Evolutionary conservation across 2,329 filamentous ascomycete genomes (phyloP).

Genomic region (Ascocoryne sarcoides): DNA sequence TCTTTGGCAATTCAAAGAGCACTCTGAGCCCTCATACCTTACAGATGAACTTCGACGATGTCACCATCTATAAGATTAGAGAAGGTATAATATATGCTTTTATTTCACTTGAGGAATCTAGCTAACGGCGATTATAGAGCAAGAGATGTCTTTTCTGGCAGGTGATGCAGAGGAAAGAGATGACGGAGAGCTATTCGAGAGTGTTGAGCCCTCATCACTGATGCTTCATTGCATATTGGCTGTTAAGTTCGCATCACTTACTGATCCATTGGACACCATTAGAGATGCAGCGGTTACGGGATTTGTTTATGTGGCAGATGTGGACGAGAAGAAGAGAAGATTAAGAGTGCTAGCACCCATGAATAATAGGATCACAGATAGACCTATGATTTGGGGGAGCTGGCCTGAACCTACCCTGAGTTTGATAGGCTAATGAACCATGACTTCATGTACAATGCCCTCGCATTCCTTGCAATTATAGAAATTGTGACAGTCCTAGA

Average conservation of each 20-base stretch:
- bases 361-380: slow-evolving; percentile 68
- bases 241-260: slow-evolving; percentile 67
- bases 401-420: slow-evolving; percentile 76
- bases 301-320: slow-evolving; percentile 85
- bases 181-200: slow-evolving; percentile 43
- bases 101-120: neutral
- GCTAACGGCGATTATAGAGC: slow-evolving; percentile 17
- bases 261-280: slow-evolving; percentile 62
- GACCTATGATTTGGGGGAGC: slow-evolving; percentile 72
- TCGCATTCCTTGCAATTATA: too few relatives aligned
- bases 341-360: slow-evolving; percentile 78
- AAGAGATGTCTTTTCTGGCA: slow-evolving; percentile 27
- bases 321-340: slow-evolving; percentile 75
- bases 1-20: slow-evolving; percentile 73
- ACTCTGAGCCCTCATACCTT: slow-evolving; percentile 83
- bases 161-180: slow-evolving; percentile 25
- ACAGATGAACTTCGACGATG: slow-evolving; percentile 65
- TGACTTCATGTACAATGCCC: too few relatives aligned
- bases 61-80: slow-evolving; percentile 64
- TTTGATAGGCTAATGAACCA: slow-evolving; percentile 19
- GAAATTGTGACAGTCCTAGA: too few relatives aligned
- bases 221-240: slow-evolving; percentile 79
- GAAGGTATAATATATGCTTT: slow-evolving; percentile 39
- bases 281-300: slow-evolving; percentile 80
- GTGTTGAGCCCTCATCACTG: slow-evolving; percentile 52